phyloP scores from a whole-genome alignment of 345 rosid genomes.

The Mercurialis annua region DNA sequence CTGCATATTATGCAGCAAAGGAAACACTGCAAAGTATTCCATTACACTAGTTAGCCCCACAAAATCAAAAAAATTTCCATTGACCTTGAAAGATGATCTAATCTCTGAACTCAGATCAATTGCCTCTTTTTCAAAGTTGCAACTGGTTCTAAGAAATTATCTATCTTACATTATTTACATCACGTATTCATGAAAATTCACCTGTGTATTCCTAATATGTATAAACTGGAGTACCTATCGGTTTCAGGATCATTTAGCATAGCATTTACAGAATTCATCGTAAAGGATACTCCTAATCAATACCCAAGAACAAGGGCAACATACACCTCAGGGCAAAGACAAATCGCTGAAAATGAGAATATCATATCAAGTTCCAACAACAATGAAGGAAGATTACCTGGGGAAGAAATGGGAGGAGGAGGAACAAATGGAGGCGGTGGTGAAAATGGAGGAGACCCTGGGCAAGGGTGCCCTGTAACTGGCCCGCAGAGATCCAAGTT shows the following conservation, averaged over 20 bases:
- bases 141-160: neutral
- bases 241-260: neutral
- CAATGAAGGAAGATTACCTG: slow-evolving; percentile 40
- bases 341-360: neutral
- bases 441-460: slow-evolving; percentile 98
- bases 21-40: neutral
- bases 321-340: too few species aligned
- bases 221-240: neutral
- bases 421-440: slow-evolving; percentile 99
- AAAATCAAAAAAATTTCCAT: neutral
- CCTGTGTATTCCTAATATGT: neutral
- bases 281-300: neutral
- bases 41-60: neutral
- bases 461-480: slow-evolving; percentile 91
- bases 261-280: neutral
- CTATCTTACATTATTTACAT: neutral
- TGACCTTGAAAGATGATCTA: neutral
- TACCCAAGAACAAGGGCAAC: neutral
- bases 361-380: neutral
- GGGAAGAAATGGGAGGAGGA: slow-evolving; percentile 64
- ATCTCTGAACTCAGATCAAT: neutral
- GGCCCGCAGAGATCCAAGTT: slow-evolving; percentile 94
- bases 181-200: neutral
- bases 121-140: neutral
- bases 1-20: neutral